Evolutionary conservation across 139 green algal genomes (phyloP), one percentile per base, ranked within the genome.

Genomic region (Nannochloris sp.): DNA sequence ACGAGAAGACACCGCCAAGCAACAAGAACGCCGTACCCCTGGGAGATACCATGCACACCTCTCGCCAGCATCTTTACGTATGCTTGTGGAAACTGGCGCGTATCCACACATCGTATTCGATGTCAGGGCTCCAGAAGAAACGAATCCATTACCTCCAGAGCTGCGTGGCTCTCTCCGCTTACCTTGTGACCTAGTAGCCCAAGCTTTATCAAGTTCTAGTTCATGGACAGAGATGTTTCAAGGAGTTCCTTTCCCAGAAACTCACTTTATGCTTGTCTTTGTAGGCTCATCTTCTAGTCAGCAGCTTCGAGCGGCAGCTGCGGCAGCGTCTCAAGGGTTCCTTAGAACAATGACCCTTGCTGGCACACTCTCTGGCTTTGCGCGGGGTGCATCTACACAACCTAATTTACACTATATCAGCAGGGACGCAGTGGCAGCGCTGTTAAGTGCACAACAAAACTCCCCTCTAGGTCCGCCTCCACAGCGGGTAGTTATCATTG

Each of bases 81-180:
- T 71, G 54, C 67, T 83, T 60, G 61, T 83, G 12, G 60, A 83
- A 54, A 78, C 61, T 12, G 64, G 76, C 2, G 56, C 76, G 2
- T 72, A 71, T 33, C 69, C 69, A 1, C 69, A 83, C 35, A 32
- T 73, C 10, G 32, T 83, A 13, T 36, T 83, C 4, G 62, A 63
- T 15, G 59, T 83, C 33, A 71, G 76, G 38, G 30, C 30, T 25
- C 6, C 51, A 2, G 46, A 69, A 23, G 35, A 37, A 6, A 8
- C 45, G 14, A 30, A 70, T 4, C 35, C 64, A 6, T 61, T 83
- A 42, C 76, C 72, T 1, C 12, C 34, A 2, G 70, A 82, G 32
- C 61, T 82, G 19, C 23, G 47, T 8, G 35, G 53, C 9, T 60
- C 61, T 2, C 29, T 82, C 9, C 27, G 57, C 19, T 37, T 82